Evolutionary conservation across 2,329 filamentous ascomycete species (phyloP).

Genomic region (Colletotrichum cereale): DNA sequence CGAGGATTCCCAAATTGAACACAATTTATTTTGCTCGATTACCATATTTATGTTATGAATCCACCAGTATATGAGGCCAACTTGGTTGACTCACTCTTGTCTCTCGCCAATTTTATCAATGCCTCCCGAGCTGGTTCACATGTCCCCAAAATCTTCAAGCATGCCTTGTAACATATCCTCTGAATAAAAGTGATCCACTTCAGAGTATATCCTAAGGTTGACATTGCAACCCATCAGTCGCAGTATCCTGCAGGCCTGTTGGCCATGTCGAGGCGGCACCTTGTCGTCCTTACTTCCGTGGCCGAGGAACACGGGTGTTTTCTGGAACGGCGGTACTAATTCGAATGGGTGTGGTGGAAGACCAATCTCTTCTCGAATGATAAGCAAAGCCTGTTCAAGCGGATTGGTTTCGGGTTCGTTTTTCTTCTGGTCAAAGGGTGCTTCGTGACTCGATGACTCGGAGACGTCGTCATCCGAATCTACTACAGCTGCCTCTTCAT

Average conservation of each 20-base stretch:
- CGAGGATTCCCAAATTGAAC: not conserved
- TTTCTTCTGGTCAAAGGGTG: not conserved
- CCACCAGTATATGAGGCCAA: not conserved
- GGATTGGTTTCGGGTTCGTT: not conserved
- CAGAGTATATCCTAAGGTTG: constrained; percentile 54
- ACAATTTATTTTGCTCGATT: not conserved
- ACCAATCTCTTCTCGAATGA: constrained; percentile 21
- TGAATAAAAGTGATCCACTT: constrained; percentile 61
- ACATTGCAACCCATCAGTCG: constrained; percentile 50
- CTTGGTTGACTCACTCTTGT: not conserved
- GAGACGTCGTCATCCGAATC: not conserved
- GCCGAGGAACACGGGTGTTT: constrained; percentile 59
- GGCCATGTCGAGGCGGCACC: constrained; percentile 53
- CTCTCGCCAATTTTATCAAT: not conserved
- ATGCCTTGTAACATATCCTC: constrained; percentile 55
- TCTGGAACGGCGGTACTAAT: constrained; percentile 36
- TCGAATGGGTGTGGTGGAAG: constrained; percentile 15
- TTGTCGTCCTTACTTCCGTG: constrained; percentile 59
- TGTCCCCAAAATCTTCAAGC: constrained; percentile 46
- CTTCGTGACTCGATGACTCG: not conserved
- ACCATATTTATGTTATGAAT: no score
- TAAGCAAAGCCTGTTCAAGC: not conserved
- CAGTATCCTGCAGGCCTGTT: constrained; percentile 51
- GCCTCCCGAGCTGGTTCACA: no score
- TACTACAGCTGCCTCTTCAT: not conserved